These are phyloP conservation scores for Pogostemon cablin DNA, from an alignment of 257 asterid species.

Conservation along the genomic window DNA sequence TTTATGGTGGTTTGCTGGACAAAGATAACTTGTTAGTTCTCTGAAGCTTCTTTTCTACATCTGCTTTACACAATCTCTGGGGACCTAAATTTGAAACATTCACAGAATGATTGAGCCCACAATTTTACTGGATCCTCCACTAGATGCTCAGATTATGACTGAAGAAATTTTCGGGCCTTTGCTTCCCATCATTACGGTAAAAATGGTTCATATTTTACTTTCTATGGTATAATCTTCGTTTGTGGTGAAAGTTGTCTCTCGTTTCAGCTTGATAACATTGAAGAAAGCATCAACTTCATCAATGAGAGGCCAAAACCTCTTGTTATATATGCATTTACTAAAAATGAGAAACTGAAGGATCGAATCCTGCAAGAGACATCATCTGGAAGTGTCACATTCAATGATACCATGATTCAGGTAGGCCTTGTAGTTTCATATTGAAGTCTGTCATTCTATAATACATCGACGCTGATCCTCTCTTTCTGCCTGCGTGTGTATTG, in stretches of 20 bases:
- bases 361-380: conserved; percentile 74
- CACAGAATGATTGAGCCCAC: conserved; percentile 89
- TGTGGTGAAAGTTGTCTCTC: conserved; percentile 1
- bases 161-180: conserved; percentile 97
- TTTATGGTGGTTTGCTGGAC: conserved; percentile 81
- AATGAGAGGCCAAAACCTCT: conserved; percentile 76
- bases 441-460: not conserved
- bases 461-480: not conserved
- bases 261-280: conserved; percentile 68
- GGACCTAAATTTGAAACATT: not conserved
- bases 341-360: conserved; percentile 55
- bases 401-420: conserved; percentile 83
- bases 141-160: conserved; percentile 75
- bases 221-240: not conserved
- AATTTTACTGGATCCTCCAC: conserved; percentile 85
- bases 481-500: not conserved
- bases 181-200: conserved; percentile 89
- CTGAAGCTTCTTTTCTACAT: not conserved
- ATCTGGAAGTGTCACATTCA: conserved; percentile 80
- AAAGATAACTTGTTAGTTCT: conserved; percentile 61
- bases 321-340: conserved; percentile 79
- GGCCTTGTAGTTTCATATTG: not conserved
- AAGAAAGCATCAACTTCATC: conserved; percentile 83
- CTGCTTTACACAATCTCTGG: conserved; percentile 1
- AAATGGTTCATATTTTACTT: conserved; percentile 3